These are phyloP conservation scores for Alternaria arborescens DNA, from an alignment of 2,329 filamentous ascomycete genomes.

Conservation along the genomic window DNA sequence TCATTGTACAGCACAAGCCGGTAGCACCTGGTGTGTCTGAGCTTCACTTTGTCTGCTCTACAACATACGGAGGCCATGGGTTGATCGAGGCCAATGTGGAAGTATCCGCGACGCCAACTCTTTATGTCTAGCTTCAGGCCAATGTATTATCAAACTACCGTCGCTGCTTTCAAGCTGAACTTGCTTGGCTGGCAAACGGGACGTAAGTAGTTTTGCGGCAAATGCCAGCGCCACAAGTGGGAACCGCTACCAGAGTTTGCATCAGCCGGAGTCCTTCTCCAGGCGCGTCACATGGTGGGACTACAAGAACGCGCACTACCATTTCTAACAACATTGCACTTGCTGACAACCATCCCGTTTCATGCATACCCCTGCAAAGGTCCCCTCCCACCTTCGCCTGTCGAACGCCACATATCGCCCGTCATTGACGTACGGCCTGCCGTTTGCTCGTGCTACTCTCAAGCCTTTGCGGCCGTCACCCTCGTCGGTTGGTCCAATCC, in stretches of 20 bases:
- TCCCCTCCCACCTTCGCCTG: conserved; percentile 41
- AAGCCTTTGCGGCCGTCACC: conserved; percentile 41
- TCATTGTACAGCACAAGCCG: conserved; percentile 5
- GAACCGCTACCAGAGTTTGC: conserved; percentile 44
- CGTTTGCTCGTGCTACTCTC: conserved; percentile 44
- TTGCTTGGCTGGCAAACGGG: conserved; percentile 42
- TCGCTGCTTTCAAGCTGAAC: conserved; percentile 33
- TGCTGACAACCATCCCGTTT: conserved; percentile 43
- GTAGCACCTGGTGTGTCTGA: neutral
- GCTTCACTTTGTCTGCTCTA: neutral
- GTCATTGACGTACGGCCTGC: conserved; percentile 45
- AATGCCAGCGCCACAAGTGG: conserved; percentile 47
- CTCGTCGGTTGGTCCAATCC: conserved; percentile 45
- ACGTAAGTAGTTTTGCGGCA: conserved; percentile 42
- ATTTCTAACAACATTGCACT: conserved; percentile 34
- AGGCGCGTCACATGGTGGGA: conserved; percentile 47
- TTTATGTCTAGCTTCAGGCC: conserved; percentile 25
- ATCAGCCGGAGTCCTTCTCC: conserved; percentile 40
- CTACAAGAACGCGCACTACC: conserved; percentile 40
- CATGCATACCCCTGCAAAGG: conserved; percentile 49
- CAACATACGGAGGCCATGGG: conserved; percentile 1
- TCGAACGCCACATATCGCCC: conserved; percentile 50
- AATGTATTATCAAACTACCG: conserved; percentile 33
- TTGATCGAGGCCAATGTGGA: conserved; percentile 12
- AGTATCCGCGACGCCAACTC: conserved; percentile 19